A percentile compares a stretch with the other conserved stretches of the same genome.
phyloP scores from a whole-genome alignment of 768 basidiomycete genomes.

The Lentinula guzmanii region DNA sequence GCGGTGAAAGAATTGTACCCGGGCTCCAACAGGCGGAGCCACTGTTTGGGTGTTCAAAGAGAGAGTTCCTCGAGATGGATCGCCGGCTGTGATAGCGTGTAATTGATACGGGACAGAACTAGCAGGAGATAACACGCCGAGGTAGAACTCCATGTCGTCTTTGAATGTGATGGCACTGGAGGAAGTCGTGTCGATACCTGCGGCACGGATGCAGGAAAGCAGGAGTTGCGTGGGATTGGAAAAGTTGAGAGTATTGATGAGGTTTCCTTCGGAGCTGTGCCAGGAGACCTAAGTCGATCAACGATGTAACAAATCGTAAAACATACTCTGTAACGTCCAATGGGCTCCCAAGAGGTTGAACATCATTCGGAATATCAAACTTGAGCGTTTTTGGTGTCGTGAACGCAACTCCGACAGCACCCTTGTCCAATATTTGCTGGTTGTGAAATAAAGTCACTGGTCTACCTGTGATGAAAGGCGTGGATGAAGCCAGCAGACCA shows the following conservation, averaged over 20 bases:
- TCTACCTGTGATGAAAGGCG: constrained; percentile 74
- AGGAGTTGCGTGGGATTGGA: constrained; percentile 59
- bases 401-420: constrained; percentile 66
- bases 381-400: constrained; percentile 12
- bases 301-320: neutral
- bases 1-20: constrained; percentile 38
- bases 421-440: constrained; percentile 46
- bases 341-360: constrained; percentile 36
- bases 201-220: constrained; percentile 41
- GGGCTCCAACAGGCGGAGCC: constrained; percentile 44
- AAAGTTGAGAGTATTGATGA: constrained; percentile 52
- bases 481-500: constrained; percentile 66
- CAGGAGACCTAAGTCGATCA: neutral
- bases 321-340: constrained; percentile 51
- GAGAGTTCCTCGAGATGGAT: constrained; percentile 63
- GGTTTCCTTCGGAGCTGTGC: constrained; percentile 65
- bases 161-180: constrained; percentile 28
- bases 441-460: constrained; percentile 66
- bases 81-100: constrained; percentile 61
- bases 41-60: constrained; percentile 44
- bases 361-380: constrained; percentile 29
- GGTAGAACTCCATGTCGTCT: constrained; percentile 51
- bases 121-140: constrained; percentile 33
- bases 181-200: constrained; percentile 22
- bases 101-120: constrained; percentile 35